Evolutionary conservation across 2,329 filamentous ascomycete genomes (phyloP), one percentile per base, ranked within the genome.

Genomic region (Domatiomyces catenatus): DNA sequence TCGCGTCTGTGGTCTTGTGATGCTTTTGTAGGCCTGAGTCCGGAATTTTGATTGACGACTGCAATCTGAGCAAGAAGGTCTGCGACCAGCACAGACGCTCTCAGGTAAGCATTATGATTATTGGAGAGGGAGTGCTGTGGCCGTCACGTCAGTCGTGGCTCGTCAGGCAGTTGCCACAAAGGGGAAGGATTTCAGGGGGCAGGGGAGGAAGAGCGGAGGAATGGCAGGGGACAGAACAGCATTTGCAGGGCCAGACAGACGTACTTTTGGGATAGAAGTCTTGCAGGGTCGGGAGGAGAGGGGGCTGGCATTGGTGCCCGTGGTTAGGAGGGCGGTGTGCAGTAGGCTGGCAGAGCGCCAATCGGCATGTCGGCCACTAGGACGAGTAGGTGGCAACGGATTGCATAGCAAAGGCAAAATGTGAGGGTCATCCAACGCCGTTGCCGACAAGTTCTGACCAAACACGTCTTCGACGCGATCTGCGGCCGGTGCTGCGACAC

Each of bases 1-100:
- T 26, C 69, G 70, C 39, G 70, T 70, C 22, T 63, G 48, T 74
- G 70, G 50, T 53, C 67, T 44, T 73, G 68, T 52, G 69, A 61
- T 60, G 72, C 72, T 15, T 66, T 63, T 10, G 70, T 69, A 19
- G 69, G 69, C 43, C 64, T 60, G 20, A 49, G 59, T 47, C 54
- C 53, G 52, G 54, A 56, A 22, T 52, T 50, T 43, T 39, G 46
- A 22, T 56, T 50, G 26, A 42, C 15, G 15, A 50, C 47, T 43
- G 52, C 46, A 18, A 59, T 47, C n/a, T 57, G 46, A 24, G 53
- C 48, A 10, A 58, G 44, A 28, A 62, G 55, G 42, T 56, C 56
- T 53, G 56, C 55, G 51, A 58, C 56, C 55, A 58, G 55, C 52
- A 56, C 53, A 56, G 55, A 52, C 42, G 51, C 56, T 57, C 48